Evolutionary conservation across 371 early-diverging fungal genomes (phyloP).

Genomic region (Blakeslea trispora): DNA sequence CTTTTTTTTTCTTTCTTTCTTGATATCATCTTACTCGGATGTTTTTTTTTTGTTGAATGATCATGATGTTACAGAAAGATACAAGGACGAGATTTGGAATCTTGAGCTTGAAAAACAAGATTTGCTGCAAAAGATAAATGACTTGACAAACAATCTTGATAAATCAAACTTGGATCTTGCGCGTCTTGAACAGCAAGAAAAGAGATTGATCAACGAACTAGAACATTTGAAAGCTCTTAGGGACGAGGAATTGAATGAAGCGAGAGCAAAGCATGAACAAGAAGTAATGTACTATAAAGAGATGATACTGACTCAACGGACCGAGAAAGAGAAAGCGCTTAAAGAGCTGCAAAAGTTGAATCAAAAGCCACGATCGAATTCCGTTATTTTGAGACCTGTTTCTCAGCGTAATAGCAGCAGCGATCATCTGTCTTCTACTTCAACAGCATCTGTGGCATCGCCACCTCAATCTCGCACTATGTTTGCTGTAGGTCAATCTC

Average conservation of each 20-base stretch:
- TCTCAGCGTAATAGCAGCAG: not conserved
- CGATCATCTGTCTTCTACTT: no score
- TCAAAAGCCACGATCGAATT: not conserved
- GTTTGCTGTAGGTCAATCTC: no score
- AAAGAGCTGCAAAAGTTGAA: conserved; percentile 6
- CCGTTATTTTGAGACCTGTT: not conserved
- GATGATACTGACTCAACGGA: not conserved
- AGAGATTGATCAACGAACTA: conserved; percentile 4
- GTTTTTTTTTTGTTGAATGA: conserved; percentile 17
- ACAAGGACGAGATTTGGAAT: conserved; percentile 27
- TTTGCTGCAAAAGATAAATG: conserved; percentile 10
- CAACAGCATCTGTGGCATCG: no score
- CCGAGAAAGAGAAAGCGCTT: conserved; percentile 4
- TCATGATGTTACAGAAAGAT: conserved; percentile 13
- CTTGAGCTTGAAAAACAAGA: conserved; percentile 26
- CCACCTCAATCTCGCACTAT: no score
- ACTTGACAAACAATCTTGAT: not conserved
- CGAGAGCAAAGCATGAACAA: conserved; percentile 3
- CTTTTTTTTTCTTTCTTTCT: not conserved
- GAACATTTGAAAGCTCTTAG: conserved; percentile 13
- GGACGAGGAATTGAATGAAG: not conserved
- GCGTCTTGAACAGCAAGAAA: not conserved
- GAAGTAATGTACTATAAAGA: conserved; percentile 7
- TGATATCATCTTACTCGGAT: conserved; percentile 4
- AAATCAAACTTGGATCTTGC: not conserved